phyloP scores from a whole-genome alignment of 2,329 filamentous ascomycete species.

The Cercospora brassicicola region DNA sequence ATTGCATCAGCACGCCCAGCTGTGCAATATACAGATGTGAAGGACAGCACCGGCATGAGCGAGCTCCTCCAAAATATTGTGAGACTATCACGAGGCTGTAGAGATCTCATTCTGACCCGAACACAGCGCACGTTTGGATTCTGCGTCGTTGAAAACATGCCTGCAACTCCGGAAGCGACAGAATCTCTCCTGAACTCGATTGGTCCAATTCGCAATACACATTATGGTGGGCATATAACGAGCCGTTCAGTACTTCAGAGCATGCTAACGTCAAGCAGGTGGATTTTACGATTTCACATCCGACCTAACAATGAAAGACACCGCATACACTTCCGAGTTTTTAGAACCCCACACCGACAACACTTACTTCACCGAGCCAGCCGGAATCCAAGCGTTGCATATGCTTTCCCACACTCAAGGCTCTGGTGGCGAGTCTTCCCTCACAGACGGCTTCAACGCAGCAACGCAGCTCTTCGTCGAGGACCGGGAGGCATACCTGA shows the following conservation, averaged over 20 bases:
- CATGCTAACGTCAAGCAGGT: conserved; percentile 32
- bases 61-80: conserved; percentile 31
- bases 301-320: conserved; percentile 72
- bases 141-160: conserved; percentile 71
- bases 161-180: conserved; percentile 68
- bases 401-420: conserved; percentile 74
- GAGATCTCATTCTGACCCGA: background rate
- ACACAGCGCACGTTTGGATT: conserved; percentile 63
- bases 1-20: conserved; percentile 32
- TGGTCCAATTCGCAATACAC: conserved; percentile 82
- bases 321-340: conserved; percentile 74
- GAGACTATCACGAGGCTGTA: background rate
- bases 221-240: conserved; percentile 60
- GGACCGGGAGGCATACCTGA: conserved; percentile 57
- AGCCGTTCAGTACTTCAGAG: too few species aligned
- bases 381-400: conserved; percentile 89
- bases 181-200: conserved; percentile 75
- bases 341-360: conserved; percentile 89
- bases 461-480: conserved; percentile 60
- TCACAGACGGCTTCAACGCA: conserved; percentile 83
- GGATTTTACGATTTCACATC: conserved; percentile 85
- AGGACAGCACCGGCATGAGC: conserved; percentile 27
- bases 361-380: conserved; percentile 92
- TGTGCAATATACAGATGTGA: conserved; percentile 29
- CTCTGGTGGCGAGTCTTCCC: conserved; percentile 71